Base-by-base conservation (phyloP, 306 rosid species). In the Pterocarpus macrocarpus region DNA sequence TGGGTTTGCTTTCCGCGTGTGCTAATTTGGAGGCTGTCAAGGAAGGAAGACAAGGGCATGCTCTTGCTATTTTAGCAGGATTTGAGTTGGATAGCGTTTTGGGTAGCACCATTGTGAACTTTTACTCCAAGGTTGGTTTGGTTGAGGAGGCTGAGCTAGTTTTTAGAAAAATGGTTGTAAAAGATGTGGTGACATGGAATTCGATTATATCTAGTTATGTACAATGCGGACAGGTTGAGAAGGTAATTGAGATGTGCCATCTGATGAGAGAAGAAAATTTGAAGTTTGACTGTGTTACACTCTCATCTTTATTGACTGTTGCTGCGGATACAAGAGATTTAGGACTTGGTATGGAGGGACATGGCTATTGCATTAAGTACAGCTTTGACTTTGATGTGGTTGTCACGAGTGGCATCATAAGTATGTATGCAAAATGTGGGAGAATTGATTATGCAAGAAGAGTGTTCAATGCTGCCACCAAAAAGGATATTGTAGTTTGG, bases 41-140 rank as follows among this genome's bases (percentile, higher is more conserved):
- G 32, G 97, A 93, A 64, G 97, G 97, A 11, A 89, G 87, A 79
- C 97, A 93, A 63, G 99, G 92, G 22, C 98, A 92, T 13, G 95
- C 86, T 9, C 57, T 95, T 43, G 90, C 85, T 55, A 76, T 91
- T 68, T 35, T 88, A 5, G 62, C 80, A 72, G 98, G 97, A 41
- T 66, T 92, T 14, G 89, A 84, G 67, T 75, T 91, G 72, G 88
- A 80, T 45, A 82, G 81, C 43, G 80, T 90, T 77, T 81, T 95
- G 85, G 94, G 97, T 32, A 91, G 97, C 69, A 91, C 97, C 52
- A n/a, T 90, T 35, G 63, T 94, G 74, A 87, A 94, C 81, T 92
- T 94, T 59, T 92, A 94, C 81, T 85, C 88, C 76, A 92, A 90
- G 90, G 97, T 90, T 62, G 92, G 97, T 73, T 79, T 91, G 85